phyloP scores from a whole-genome alignment of 352 stramenopile genomes.

The Peronosclerospora sorghi region DNA sequence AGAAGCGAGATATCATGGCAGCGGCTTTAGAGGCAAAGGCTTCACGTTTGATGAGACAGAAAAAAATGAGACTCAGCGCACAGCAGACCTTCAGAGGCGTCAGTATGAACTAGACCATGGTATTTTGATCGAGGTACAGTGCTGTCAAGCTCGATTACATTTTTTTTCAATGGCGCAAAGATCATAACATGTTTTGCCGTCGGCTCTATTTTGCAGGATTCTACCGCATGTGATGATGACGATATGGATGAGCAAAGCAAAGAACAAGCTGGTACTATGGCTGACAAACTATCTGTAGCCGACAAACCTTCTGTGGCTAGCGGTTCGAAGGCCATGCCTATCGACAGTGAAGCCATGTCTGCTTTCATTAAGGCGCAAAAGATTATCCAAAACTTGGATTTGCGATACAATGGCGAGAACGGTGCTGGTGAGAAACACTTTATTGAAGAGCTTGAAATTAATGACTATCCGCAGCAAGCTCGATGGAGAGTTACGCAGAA shows the following conservation, averaged over 20 bases:
- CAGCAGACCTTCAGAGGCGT: constrained; percentile 85
- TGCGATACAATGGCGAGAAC: constrained; percentile 51
- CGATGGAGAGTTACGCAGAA: constrained; percentile 83
- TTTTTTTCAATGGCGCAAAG: no score
- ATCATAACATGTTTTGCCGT: constrained; percentile 3
- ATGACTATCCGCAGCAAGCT: constrained; percentile 89
- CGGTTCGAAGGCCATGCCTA: constrained; percentile 8
- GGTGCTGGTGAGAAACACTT: constrained; percentile 54
- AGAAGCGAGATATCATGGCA: constrained; percentile 92
- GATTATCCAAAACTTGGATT: constrained; percentile 75
- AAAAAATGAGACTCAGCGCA: constrained; percentile 92
- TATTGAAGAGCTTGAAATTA: constrained; percentile 88
- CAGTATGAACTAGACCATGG: constrained; percentile 85
- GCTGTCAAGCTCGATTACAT: neutral
- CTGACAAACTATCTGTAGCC: constrained; percentile 10
- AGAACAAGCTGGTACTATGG: constrained; percentile 8
- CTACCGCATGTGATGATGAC: constrained; percentile 41
- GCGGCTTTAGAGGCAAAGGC: constrained; percentile 95
- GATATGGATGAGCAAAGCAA: constrained; percentile 31
- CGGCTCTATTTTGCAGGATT: constrained; percentile 22
- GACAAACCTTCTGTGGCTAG: constrained; percentile 13
- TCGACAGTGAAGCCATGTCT: constrained; percentile 52
- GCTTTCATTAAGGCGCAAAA: constrained; percentile 77
- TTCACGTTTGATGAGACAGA: constrained; percentile 98
- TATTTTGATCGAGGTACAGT: constrained; percentile 55